A percentile compares a stretch with the other conserved stretches of the same genome.
phyloP scores from a whole-genome alignment of 495 filamentous ascomycete species.

The Jackrogersella multiformis region DNA sequence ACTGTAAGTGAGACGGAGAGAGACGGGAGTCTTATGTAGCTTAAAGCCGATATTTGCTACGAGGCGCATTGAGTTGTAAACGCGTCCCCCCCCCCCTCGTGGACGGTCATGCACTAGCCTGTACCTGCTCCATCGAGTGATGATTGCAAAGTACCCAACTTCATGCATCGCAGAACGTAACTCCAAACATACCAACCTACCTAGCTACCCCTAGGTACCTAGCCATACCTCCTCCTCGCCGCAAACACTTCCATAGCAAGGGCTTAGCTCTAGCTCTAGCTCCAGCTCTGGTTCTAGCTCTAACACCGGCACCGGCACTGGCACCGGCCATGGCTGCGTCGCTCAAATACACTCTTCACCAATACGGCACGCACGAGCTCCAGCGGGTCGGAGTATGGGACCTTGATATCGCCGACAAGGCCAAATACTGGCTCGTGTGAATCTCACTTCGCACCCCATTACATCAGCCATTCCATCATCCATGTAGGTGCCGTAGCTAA shows the following conservation, averaged over 20 bases:
- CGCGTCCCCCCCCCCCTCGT: background rate
- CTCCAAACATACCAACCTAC: background rate
- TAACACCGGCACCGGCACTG: background rate
- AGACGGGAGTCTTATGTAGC: background rate
- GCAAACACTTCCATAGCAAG: background rate
- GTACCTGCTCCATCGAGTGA: background rate
- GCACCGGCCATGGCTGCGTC: constrained; percentile 35
- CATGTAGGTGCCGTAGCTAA: constrained; percentile 6
- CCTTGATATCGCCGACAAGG: constrained; percentile 32
- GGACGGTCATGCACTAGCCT: background rate
- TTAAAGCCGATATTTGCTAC: background rate
- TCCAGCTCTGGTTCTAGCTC: background rate
- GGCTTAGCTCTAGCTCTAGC: background rate
- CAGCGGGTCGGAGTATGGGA: constrained; percentile 47
- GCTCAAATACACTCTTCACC: constrained; percentile 39
- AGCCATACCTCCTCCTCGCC: too few relatives aligned
- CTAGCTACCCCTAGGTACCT: too few relatives aligned
- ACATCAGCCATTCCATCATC: background rate
- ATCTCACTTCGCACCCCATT: background rate
- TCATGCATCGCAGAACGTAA: constrained; percentile 1
- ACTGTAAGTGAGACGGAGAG: background rate
- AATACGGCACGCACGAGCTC: constrained; percentile 43
- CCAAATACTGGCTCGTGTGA: constrained; percentile 47
- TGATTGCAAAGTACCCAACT: constrained; percentile 1
- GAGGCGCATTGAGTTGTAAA: background rate